Evolutionary conservation across 441 rosid species (phyloP), one percentile per base, ranked within the genome.

Genomic region (Aleurites moluccanus): DNA sequence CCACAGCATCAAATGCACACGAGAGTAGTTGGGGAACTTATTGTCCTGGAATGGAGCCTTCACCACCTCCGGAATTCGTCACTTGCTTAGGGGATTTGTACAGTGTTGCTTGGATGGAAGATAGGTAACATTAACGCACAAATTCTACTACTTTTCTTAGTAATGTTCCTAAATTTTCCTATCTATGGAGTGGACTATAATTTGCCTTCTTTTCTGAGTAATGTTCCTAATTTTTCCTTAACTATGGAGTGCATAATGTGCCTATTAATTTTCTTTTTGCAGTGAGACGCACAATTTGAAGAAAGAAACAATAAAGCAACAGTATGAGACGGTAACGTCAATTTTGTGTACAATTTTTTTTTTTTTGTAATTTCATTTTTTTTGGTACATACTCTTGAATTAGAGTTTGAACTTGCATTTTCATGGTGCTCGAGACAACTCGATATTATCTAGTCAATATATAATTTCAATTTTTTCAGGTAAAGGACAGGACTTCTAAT

Each of bases 21-120:
- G 99, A 94, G 88, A 88, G 76, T 79, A 94, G 98, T 76, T 94
- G 74, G 16, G 99, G 96, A 75, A 89, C 94, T 44, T 92, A 94
- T 38, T 94, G 99, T 79, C 99, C 99, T 0, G 97, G 98, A 21
- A 85, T 86, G 94, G 88, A 89, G 18, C 91, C 96, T 15, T 23
- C 96, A 30, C 91, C 96, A 2, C 98, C 99, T 45, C 85, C 92
- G 6, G 95, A 91, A 76, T 95, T 83, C 78, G 61, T 81, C 71
- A 95, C 99, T 73, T 93, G 99, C 78, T 86, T 95, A 67, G 97
- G 98, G 16, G 98, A 95, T 82, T 75, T 95, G 73, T 93, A 88
- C 66, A 95, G 99, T 38, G 85, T 95, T 57, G 88, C 98, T 40
- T 93, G 97, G 98, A 86, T 95, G 95, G 98, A 95, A 62, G 98